phyloP scores from a whole-genome alignment of 495 filamentous ascomycete species.

The Podospora didyma region DNA sequence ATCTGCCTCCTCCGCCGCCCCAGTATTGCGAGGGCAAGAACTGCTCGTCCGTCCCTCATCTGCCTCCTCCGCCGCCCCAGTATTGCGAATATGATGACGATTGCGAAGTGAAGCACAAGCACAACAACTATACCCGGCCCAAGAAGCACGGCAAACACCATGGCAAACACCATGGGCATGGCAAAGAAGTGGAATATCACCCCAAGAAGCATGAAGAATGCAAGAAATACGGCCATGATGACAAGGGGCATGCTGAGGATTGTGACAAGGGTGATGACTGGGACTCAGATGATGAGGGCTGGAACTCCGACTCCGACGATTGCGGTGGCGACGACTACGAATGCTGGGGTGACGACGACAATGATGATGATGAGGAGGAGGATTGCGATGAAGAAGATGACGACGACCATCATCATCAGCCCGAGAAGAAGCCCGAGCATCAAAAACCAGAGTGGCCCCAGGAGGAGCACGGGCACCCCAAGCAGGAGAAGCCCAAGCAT shows the following conservation, averaged over 20 bases:
- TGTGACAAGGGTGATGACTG: background rate
- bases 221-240: background rate
- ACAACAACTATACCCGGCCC: background rate
- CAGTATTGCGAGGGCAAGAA: background rate
- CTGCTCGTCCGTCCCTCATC: background rate
- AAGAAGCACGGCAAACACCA: background rate
- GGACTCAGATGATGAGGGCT: background rate
- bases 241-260: too few species aligned
- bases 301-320: slow-evolving; percentile 1
- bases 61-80: background rate
- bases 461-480: background rate
- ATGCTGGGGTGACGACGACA: slow-evolving; percentile 1
- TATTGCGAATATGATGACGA: background rate
- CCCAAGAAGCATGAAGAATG: background rate
- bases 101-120: background rate
- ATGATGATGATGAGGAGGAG: background rate
- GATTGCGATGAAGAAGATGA: background rate
- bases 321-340: background rate
- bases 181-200: too few species aligned
- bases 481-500: background rate
- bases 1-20: background rate
- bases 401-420: background rate
- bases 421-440: background rate
- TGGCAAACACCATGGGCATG: background rate
- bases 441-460: background rate